These are phyloP conservation scores for Thermothelomyces thermophilus DNA, from an alignment of 2,329 filamentous ascomycete species.

Conservation along the genomic window DNA sequence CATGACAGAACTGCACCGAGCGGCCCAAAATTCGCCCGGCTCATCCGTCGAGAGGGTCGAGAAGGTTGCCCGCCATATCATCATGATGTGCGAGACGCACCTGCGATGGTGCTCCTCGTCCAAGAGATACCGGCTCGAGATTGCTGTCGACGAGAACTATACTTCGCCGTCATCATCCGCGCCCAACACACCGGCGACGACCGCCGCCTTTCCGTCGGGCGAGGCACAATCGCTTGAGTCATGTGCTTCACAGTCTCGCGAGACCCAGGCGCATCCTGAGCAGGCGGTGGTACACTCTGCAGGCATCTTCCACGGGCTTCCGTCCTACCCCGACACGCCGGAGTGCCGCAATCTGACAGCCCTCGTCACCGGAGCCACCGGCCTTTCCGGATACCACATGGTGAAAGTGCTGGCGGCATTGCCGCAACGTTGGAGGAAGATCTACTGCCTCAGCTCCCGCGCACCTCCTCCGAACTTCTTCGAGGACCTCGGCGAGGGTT, in stretches of 20 bases:
- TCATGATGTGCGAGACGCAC: constrained; percentile 19
- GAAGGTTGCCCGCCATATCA: constrained; percentile 10
- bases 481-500: constrained; percentile 26
- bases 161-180: background rate
- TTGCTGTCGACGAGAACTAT: background rate
- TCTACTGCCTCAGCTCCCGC: constrained; percentile 42
- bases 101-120: constrained; percentile 14
- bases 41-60: constrained; percentile 1
- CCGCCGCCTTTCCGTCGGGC: background rate
- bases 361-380: constrained; percentile 48
- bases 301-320: constrained; percentile 45
- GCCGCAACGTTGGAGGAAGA: constrained; percentile 42
- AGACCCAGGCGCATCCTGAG: too few relatives aligned
- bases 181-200: background rate
- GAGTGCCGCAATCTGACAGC: constrained; percentile 39
- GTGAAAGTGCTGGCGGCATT: constrained; percentile 42
- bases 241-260: too few relatives aligned
- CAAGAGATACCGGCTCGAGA: constrained; percentile 14
- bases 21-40: background rate
- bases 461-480: constrained; percentile 34
- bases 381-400: constrained; percentile 46
- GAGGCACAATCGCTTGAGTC: background rate
- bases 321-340: constrained; percentile 35
- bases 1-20: background rate
- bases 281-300: constrained; percentile 13